phyloP scores from a whole-genome alignment of 768 basidiomycete species.

The Gyrodon lividus region DNA sequence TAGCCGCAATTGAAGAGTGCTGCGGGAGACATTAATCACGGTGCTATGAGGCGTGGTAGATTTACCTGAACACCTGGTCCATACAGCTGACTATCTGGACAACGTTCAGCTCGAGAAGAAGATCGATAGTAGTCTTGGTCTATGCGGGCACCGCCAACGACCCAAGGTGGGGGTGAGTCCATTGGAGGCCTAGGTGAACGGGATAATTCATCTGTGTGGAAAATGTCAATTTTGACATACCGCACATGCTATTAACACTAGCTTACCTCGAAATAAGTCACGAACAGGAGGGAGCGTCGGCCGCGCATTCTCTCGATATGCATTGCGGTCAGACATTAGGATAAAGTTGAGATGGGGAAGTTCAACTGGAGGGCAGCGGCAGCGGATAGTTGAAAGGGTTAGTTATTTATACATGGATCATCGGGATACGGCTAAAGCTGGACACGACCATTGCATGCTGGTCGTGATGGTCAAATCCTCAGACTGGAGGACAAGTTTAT shows the following conservation, averaged over 20 bases:
- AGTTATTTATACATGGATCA: constrained; percentile 26
- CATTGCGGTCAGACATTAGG: constrained; percentile 30
- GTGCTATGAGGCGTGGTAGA: neutral
- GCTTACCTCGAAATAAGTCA: constrained; percentile 61
- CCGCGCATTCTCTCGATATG: constrained; percentile 33
- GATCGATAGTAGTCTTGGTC: constrained; percentile 25
- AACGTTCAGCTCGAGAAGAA: constrained; percentile 24
- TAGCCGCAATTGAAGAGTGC: constrained; percentile 20
- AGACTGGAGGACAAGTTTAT: constrained; percentile 17
- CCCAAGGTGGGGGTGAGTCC: constrained; percentile 42
- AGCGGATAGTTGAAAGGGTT: neutral
- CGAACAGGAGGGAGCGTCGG: constrained; percentile 72
- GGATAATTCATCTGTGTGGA: constrained; percentile 46
- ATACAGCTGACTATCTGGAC: constrained; percentile 22
- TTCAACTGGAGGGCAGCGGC: constrained; percentile 9
- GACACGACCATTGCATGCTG: constrained; percentile 22
- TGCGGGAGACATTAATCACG: constrained; percentile 11
- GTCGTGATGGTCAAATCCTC: constrained; percentile 22
- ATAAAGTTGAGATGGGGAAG: constrained; percentile 19
- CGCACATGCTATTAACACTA: neutral
- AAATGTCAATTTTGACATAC: constrained; percentile 1
- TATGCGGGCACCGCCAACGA: constrained; percentile 42
- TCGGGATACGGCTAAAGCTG: constrained; percentile 7
- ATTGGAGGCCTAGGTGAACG: constrained; percentile 38
- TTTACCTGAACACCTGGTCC: constrained; percentile 33